Percentiles rank a stretch among this genome's conserved stretches.
phyloP scores from a whole-genome alignment of 176 grass and related monocot genomes.

The Avena insularis region DNA sequence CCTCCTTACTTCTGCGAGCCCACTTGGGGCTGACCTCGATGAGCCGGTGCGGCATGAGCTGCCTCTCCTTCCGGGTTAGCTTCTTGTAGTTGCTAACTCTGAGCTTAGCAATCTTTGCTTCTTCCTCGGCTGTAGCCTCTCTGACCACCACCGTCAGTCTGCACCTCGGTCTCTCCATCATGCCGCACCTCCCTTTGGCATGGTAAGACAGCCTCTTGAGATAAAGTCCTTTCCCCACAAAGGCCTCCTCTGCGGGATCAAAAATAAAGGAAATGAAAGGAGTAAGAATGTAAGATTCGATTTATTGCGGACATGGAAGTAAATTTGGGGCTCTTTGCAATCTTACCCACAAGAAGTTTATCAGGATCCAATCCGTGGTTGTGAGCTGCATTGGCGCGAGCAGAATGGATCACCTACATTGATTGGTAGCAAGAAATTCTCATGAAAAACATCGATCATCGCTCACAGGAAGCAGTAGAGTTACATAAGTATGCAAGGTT shows the following conservation, averaged over 20 bases:
- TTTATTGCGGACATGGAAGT: background rate
- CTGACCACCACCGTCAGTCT: slow-evolving; percentile 89
- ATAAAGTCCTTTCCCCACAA: slow-evolving; percentile 88
- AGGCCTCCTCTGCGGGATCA: slow-evolving; percentile 67
- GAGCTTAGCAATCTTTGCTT: slow-evolving; percentile 87
- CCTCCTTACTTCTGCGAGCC: slow-evolving; percentile 65
- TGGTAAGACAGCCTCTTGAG: slow-evolving; percentile 87
- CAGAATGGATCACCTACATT: slow-evolving; percentile 88
- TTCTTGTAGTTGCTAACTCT: slow-evolving; percentile 96
- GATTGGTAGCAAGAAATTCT: slow-evolving; percentile 31
- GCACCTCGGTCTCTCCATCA: slow-evolving; percentile 86
- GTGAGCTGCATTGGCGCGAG: slow-evolving; percentile 85
- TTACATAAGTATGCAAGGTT: background rate
- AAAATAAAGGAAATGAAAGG: background rate
- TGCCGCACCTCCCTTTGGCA: slow-evolving; percentile 71
- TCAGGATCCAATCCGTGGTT: slow-evolving; percentile 83
- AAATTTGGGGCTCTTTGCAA: background rate
- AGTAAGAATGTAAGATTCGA: slow-evolving; percentile 12
- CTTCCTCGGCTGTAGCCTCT: slow-evolving; percentile 84
- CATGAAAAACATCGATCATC: background rate
- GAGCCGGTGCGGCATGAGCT: slow-evolving; percentile 84
- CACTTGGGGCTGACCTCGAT: slow-evolving; percentile 81
- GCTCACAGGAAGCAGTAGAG: background rate
- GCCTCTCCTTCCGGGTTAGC: slow-evolving; percentile 74
- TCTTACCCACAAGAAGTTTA: slow-evolving; percentile 85